Base-by-base conservation (phyloP, 1,139 yeast genomes). In the Yamadazyma oceani region DNA sequence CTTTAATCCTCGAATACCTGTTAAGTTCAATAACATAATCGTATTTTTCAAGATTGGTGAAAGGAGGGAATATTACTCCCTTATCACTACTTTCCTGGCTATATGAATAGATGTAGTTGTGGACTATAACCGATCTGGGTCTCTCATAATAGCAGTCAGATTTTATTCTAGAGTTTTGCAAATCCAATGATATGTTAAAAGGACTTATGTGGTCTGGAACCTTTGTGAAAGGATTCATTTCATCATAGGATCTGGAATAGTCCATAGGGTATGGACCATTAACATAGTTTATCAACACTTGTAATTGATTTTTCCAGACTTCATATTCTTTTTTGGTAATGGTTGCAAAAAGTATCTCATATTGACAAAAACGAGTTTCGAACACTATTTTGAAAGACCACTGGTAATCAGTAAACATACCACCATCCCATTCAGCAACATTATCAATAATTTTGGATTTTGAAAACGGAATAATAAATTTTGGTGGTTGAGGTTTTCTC, bases 401-500 rank as follows among this genome's bases (percentile, higher is more conserved):
- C 0, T 60, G 55, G 43, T 59, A 61, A 4, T 45, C 49, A 0
- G 74, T 52, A 38, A 48, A 56, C 35, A 75, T 49, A 1, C 81
- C 82, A 12, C 62, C 64, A 9, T 49, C 49, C 14, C 57, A 58
- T 5, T 66, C 67, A 15, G 39, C 43, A 4, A 43, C 35, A 15
- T 56, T 51, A 14, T 43, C 45, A 3, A 49, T 26, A 9, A 73
- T 28, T 25, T 50, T 49, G 35, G 71, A 60, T 19, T 62, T 60
- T 2, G 70, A 48, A 15, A 79, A 54, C 0, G 85, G 82, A 5
- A 81, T 62, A 13, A 78, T 58, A 43, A 78, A 75, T 17, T 56
- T 60, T 7, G 74, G 64, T 2, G 60, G 63, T 28, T 54, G 55
- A 21, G 46, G 54, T 8, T 40, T 34, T 35, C 54, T 57, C 26